phyloP scores from a whole-genome alignment of 257 asterid genomes.

The Fraxinus excelsior region DNA sequence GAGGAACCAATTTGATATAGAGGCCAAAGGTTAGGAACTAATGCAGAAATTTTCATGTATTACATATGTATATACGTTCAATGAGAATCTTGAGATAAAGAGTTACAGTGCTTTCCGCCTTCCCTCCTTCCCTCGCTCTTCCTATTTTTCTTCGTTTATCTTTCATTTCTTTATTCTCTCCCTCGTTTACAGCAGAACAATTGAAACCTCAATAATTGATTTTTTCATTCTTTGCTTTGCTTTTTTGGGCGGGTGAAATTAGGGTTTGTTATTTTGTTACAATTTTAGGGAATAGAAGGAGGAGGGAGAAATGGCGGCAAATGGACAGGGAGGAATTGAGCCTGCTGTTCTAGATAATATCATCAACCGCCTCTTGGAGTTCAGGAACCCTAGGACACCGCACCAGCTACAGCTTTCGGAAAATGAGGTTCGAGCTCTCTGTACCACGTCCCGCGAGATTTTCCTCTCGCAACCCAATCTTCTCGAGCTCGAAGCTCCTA shows the following conservation, averaged over 20 bases:
- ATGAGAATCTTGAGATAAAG: no score
- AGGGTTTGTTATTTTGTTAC: slow-evolving; percentile 33
- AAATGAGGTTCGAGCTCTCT: slow-evolving; percentile 84
- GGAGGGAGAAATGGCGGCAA: slow-evolving; percentile 53
- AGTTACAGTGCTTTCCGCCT: neutral
- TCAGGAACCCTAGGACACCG: slow-evolving; percentile 69
- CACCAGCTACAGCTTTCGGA: slow-evolving; percentile 89
- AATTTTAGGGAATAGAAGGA: slow-evolving; percentile 17
- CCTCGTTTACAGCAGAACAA: neutral
- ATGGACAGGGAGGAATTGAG: slow-evolving; percentile 62
- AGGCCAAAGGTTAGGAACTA: no score
- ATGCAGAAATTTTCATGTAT: no score
- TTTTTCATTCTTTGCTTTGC: neutral
- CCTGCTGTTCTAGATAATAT: slow-evolving; percentile 76
- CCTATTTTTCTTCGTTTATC: neutral
- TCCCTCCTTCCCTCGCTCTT: neutral
- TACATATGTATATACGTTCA: no score
- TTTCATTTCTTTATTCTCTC: neutral
- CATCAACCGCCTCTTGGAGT: slow-evolving; percentile 81
- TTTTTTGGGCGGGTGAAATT: slow-evolving; percentile 18
- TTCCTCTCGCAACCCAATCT: slow-evolving; percentile 93
- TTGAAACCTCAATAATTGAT: neutral
- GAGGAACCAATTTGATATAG: no score
- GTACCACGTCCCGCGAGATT: slow-evolving; percentile 72
- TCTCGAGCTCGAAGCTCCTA: slow-evolving; percentile 93